Percentiles rank a stretch among this genome's conserved stretches.
Evolutionary conservation across 495 filamentous ascomycete species (phyloP).

Genomic region (Penicillium soppii): DNA sequence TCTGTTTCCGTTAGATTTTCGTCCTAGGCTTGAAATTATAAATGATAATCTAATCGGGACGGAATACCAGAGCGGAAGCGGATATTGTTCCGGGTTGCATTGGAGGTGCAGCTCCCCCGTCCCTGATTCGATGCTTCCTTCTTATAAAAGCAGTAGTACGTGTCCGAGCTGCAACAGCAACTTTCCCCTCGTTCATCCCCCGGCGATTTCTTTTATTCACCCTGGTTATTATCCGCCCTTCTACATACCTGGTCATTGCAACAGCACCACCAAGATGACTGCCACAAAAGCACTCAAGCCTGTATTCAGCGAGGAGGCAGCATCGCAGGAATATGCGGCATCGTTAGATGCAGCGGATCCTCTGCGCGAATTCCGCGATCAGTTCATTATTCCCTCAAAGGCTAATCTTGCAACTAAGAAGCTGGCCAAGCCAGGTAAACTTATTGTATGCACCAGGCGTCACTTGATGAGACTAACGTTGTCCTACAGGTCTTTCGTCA

Average conservation of each 20-base stretch:
- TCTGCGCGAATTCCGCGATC: slow-evolving; percentile 62
- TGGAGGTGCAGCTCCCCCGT: slow-evolving; percentile 5
- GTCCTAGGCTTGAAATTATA: no score
- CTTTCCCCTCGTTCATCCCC: neutral
- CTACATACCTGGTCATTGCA: slow-evolving; percentile 1
- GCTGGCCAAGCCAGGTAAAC: slow-evolving; percentile 49
- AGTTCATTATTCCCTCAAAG: slow-evolving; percentile 86
- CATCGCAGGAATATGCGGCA: slow-evolving; percentile 55
- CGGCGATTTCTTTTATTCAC: neutral
- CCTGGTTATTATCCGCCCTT: no score
- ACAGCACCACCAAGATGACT: slow-evolving; percentile 14
- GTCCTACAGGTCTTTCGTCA: slow-evolving; percentile 36
- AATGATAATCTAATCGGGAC: slow-evolving; percentile 6
- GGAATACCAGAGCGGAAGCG: slow-evolving; percentile 28
- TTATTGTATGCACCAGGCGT: no score
- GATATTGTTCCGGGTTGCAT: slow-evolving; percentile 20
- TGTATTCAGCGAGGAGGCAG: slow-evolving; percentile 36
- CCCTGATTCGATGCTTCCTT: slow-evolving; percentile 1
- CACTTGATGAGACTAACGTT: no score
- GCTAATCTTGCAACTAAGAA: slow-evolving; percentile 69
- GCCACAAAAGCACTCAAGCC: slow-evolving; percentile 24
- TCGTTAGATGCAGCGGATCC: slow-evolving; percentile 67
- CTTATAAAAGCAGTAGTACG: neutral
- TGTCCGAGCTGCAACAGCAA: neutral
- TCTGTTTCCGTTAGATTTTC: no score